phyloP scores from a whole-genome alignment of 2,329 filamentous ascomycete species.

The Aureobasidium uvarum region DNA sequence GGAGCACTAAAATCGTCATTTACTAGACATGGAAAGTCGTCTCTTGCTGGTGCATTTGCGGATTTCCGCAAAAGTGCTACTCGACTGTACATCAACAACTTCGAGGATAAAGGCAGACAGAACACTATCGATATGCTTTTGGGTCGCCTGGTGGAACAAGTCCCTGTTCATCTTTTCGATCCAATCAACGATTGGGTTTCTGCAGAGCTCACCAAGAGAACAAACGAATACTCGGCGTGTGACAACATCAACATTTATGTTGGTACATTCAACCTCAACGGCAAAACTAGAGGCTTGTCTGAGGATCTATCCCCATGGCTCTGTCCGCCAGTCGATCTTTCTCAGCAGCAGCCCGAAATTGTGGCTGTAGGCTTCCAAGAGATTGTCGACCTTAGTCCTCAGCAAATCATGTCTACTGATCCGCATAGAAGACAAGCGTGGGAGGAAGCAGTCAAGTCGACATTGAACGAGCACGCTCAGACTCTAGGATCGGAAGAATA shows the following conservation, averaged over 20 bases:
- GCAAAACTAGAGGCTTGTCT: conserved; percentile 71
- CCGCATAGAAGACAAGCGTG: conserved; percentile 79
- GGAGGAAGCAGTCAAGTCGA: conserved; percentile 77
- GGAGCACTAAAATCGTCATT: conserved; percentile 95
- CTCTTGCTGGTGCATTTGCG: conserved; percentile 85
- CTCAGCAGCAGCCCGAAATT: conserved; percentile 71
- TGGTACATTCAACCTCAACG: conserved; percentile 95
- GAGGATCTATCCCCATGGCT: conserved; percentile 85
- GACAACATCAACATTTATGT: conserved; percentile 76
- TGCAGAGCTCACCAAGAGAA: conserved; percentile 66
- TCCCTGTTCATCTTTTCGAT: conserved; percentile 82
- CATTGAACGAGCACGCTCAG: conserved; percentile 70
- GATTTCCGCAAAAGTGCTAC: conserved; percentile 94
- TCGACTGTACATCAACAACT: conserved; percentile 95
- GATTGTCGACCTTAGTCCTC: conserved; percentile 95
- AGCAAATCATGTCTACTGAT: conserved; percentile 99
- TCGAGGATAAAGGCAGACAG: conserved; percentile 87
- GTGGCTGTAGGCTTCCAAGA: conserved; percentile 94
- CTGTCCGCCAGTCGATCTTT: conserved; percentile 60
- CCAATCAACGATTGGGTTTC: conserved; percentile 91
- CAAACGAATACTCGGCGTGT: conserved; percentile 69
- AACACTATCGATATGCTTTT: conserved; percentile 93
- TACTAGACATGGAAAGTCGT: conserved; percentile 93
- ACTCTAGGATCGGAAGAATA: conserved; percentile 71
- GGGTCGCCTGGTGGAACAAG: conserved; percentile 80